phyloP scores from a whole-genome alignment of 257 asterid genomes.

The Solanum ossicruentum region DNA sequence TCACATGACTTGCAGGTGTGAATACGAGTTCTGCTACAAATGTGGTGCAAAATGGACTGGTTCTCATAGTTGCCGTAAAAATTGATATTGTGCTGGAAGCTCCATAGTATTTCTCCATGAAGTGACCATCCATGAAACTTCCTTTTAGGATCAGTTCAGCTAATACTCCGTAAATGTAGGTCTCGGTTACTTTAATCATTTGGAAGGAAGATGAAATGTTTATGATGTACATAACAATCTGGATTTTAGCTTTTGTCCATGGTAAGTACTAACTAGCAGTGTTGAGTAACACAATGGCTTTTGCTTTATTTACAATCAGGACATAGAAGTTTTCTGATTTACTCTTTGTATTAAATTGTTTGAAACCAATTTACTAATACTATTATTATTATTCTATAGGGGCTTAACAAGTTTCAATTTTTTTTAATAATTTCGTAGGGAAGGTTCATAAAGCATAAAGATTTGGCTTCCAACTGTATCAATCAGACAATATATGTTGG shows the following conservation, averaged over 20 bases:
- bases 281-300: not conserved
- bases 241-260: not conserved
- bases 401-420: not conserved
- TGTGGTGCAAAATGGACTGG: conserved; percentile 47
- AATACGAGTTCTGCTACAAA: conserved; percentile 42
- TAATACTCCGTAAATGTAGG: not conserved
- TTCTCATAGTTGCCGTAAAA: conserved; percentile 16
- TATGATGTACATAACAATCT: not conserved
- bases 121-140: not conserved
- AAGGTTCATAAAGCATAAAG: not conserved
- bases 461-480: not conserved
- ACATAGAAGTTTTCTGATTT: not conserved
- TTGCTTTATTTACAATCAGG: not conserved
- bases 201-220: not conserved
- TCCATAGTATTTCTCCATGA: not conserved
- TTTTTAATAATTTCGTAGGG: not conserved
- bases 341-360: not conserved
- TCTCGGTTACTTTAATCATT: not conserved
- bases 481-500: not conserved
- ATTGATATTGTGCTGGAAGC: not conserved
- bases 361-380: not conserved
- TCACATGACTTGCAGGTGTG: conserved; percentile 62
- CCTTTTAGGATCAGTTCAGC: not conserved
- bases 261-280: not conserved
- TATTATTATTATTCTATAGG: not conserved